Conservation (phyloP, 108 stramenopile genomes). For the Conticribra guillardii region DNA sequence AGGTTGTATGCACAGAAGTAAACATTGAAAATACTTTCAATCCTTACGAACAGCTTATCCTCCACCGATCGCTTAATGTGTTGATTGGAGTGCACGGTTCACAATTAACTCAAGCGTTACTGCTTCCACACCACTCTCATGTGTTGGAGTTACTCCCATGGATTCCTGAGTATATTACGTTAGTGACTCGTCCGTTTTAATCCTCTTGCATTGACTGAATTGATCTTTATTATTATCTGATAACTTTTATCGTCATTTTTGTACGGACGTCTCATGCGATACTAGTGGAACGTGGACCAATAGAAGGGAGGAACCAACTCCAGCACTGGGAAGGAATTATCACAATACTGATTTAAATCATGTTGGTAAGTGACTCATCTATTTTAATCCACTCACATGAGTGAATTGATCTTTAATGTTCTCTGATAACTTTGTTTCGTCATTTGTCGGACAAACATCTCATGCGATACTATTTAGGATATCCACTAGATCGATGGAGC, state of each 20-base stretch:
- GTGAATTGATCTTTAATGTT: too few species aligned
- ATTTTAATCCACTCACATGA: too few species aligned
- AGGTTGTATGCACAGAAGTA: constrained; percentile 54
- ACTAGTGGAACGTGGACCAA: constrained; percentile 7
- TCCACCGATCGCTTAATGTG: constrained; percentile 56
- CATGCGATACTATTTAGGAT: too few species aligned
- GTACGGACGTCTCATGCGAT: too few species aligned
- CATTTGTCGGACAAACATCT: too few species aligned
- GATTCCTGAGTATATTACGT: constrained; percentile 1
- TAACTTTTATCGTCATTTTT: too few species aligned
- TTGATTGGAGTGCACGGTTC: constrained; percentile 64
- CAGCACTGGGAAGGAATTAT: constrained; percentile 9
- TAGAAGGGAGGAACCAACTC: constrained; percentile 1
- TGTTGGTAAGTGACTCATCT: too few species aligned
- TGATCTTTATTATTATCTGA: too few species aligned
- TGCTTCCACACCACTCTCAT: constrained; percentile 4
- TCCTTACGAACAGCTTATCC: constrained; percentile 50
- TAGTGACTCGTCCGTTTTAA: not conserved
- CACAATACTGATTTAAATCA: constrained; percentile 22
- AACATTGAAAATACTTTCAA: constrained; percentile 51
- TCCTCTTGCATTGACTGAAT: too few species aligned
- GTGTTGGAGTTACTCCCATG: constrained; percentile 16
- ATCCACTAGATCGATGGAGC: constrained; percentile 14
- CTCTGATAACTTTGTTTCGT: too few species aligned
- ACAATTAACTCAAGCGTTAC: constrained; percentile 55